Evolutionary conservation across 2,329 filamentous ascomycete genomes (phyloP).

Genomic region (Penicillium occitanis): DNA sequence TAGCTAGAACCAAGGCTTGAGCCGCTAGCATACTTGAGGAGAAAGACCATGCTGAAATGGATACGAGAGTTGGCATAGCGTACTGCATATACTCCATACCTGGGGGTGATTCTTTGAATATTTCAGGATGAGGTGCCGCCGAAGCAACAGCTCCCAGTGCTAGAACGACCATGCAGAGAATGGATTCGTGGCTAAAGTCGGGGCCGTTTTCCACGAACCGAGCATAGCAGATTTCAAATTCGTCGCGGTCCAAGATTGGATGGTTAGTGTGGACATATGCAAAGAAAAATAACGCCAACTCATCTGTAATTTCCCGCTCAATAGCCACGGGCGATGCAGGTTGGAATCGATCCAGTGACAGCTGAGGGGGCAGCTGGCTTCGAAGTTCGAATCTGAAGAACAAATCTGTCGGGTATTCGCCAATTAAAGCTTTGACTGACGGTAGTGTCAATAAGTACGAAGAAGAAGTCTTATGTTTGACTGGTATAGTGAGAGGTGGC

Average conservation of each 20-base stretch:
- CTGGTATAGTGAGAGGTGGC: conserved; percentile 16
- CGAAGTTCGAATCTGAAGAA: conserved; percentile 22
- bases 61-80: conserved; percentile 29
- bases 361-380: conserved; percentile 30
- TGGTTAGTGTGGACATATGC: conserved; percentile 10
- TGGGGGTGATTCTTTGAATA: conserved; percentile 25
- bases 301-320: conserved; percentile 8
- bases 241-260: conserved; percentile 7
- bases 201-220: conserved; percentile 26
- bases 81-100: conserved; percentile 36
- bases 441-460: conserved; percentile 13
- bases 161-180: conserved; percentile 34
- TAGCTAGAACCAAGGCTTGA: conserved; percentile 35
- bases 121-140: conserved; percentile 22
- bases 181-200: conserved; percentile 29
- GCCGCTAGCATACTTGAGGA: conserved; percentile 1
- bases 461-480: conserved; percentile 17
- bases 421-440: conserved; percentile 6
- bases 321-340: conserved; percentile 21
- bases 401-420: conserved; percentile 14
- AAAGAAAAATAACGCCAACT: conserved; percentile 8
- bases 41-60: conserved; percentile 23
- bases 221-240: conserved; percentile 26
- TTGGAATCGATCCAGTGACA: conserved; percentile 17
- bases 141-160: conserved; percentile 31